These are phyloP conservation scores for Carex kokanica DNA, from an alignment of 176 grass and related monocot species.

Conservation along the genomic window DNA sequence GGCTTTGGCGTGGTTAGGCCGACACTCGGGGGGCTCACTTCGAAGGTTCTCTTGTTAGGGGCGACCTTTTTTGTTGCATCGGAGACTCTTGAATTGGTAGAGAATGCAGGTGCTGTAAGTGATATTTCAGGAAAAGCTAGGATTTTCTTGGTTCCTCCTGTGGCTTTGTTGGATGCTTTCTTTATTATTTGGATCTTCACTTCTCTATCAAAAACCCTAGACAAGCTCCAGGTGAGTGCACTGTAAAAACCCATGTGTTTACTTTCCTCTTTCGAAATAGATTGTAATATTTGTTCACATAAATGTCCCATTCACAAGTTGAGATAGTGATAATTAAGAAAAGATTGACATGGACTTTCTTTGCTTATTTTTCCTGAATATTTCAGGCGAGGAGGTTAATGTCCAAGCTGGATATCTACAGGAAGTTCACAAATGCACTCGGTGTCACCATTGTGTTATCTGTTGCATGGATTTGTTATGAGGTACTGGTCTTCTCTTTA, in stretches of 20 bases:
- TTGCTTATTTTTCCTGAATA: slow-evolving; percentile 21
- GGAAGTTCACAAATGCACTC: slow-evolving; percentile 91
- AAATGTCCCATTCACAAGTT: slow-evolving; percentile 1
- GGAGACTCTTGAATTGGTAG: slow-evolving; percentile 94
- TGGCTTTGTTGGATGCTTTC: slow-evolving; percentile 89
- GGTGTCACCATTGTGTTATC: slow-evolving; percentile 75
- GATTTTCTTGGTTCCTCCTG: slow-evolving; percentile 91
- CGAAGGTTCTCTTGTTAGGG: slow-evolving; percentile 93
- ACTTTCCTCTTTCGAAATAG: neutral
- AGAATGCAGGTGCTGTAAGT: slow-evolving; percentile 94
- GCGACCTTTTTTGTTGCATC: slow-evolving; percentile 95
- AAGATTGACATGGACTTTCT: neutral
- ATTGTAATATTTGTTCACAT: slow-evolving; percentile 11
- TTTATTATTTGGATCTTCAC: slow-evolving; percentile 98
- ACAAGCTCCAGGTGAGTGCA: slow-evolving; percentile 74
- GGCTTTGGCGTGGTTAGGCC: slow-evolving; percentile 92
- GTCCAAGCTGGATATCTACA: slow-evolving; percentile 91
- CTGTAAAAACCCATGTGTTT: neutral
- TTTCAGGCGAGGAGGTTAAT: slow-evolving; percentile 77
- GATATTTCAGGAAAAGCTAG: slow-evolving; percentile 97
- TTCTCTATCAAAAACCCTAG: slow-evolving; percentile 83
- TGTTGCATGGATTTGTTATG: slow-evolving; percentile 85
- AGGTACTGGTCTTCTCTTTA: slow-evolving; percentile 42
- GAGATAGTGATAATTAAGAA: neutral
- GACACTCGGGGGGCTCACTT: slow-evolving; percentile 90